Percentiles rank a stretch among this genome's conserved stretches.
These are phyloP conservation scores for Croton laevigatus DNA, from an alignment of 441 rosid species.

Conservation along the genomic window DNA sequence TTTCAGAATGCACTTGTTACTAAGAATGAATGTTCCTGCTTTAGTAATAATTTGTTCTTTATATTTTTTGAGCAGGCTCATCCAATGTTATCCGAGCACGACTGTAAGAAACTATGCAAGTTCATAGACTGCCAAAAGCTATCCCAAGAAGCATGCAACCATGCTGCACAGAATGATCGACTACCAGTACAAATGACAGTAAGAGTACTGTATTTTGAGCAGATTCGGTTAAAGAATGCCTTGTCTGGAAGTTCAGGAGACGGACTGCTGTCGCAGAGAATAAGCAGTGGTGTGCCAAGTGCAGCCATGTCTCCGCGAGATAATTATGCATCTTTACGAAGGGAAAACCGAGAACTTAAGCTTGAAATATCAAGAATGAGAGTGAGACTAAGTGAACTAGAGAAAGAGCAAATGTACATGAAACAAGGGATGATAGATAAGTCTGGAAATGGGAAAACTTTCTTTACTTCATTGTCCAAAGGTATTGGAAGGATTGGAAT, in stretches of 20 bases:
- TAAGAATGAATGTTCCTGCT: no score
- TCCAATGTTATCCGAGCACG: slow-evolving; percentile 64
- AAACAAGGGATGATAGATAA: slow-evolving; percentile 74
- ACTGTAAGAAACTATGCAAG: slow-evolving; percentile 66
- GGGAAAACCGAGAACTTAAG: slow-evolving; percentile 89
- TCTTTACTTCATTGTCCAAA: slow-evolving; percentile 68
- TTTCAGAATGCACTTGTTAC: not conserved
- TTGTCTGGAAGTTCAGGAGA: slow-evolving; percentile 62
- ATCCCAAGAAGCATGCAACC: slow-evolving; percentile 69
- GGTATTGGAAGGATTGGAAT: slow-evolving; percentile 72
- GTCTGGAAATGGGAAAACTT: slow-evolving; percentile 62
- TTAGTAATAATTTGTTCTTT: not conserved
- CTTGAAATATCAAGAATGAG: slow-evolving; percentile 90
- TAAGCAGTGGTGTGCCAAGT: slow-evolving; percentile 70
- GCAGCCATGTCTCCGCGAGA: slow-evolving; percentile 84
- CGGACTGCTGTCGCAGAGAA: slow-evolving; percentile 52
- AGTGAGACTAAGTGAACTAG: slow-evolving; percentile 76
- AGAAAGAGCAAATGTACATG: slow-evolving; percentile 78
- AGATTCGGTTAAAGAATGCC: slow-evolving; percentile 62
- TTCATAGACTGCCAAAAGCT: slow-evolving; percentile 69
- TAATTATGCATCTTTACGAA: slow-evolving; percentile 71
- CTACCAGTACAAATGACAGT: slow-evolving; percentile 64
- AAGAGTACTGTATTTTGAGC: slow-evolving; percentile 59
- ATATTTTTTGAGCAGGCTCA: slow-evolving; percentile 49
- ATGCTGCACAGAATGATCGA: slow-evolving; percentile 73